Percentiles rank a stretch among this genome's conserved stretches.
These are phyloP conservation scores for Diutina pseudorugosa DNA, from an alignment of 1,139 yeast species.

Conservation along the genomic window DNA sequence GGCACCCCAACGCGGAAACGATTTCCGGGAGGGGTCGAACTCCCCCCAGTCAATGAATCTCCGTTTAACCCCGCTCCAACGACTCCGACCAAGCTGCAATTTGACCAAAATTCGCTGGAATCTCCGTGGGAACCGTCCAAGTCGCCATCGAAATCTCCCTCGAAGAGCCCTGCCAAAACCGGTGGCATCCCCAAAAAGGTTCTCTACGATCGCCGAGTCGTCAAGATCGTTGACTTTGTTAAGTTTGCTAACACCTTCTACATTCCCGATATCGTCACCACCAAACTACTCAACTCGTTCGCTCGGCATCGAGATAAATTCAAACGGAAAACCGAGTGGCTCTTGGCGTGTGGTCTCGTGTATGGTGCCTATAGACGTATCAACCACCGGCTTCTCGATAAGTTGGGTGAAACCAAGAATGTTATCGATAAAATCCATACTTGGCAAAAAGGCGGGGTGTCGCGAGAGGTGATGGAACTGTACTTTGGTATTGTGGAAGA, in stretches of 20 bases:
- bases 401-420: slow-evolving; percentile 35
- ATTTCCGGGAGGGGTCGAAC: not conserved
- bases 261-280: slow-evolving; percentile 42
- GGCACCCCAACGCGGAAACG: not conserved
- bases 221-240: slow-evolving; percentile 39
- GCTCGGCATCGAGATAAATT: slow-evolving; percentile 39
- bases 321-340: slow-evolving; percentile 48
- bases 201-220: slow-evolving; percentile 4
- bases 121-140: not conserved
- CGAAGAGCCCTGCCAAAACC: slow-evolving; percentile 4
- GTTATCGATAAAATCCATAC: slow-evolving; percentile 38
- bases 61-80: slow-evolving; percentile 24
- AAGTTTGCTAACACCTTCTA: slow-evolving; percentile 52
- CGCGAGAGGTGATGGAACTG: slow-evolving; percentile 32
- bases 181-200: slow-evolving; percentile 4
- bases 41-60: not conserved
- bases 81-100: not conserved
- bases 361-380: slow-evolving; percentile 46
- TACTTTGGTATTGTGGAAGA: slow-evolving; percentile 44
- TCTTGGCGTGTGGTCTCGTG: slow-evolving; percentile 53
- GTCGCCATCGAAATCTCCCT: not conserved
- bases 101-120: slow-evolving; percentile 5
- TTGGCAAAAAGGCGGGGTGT: slow-evolving; percentile 41
- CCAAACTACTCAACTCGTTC: slow-evolving; percentile 38
- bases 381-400: slow-evolving; percentile 32